Percentiles rank a stretch among this genome's conserved stretches.
These are phyloP conservation scores for Dicorynia guianensis DNA, from an alignment of 306 rosid genomes.

Conservation along the genomic window DNA sequence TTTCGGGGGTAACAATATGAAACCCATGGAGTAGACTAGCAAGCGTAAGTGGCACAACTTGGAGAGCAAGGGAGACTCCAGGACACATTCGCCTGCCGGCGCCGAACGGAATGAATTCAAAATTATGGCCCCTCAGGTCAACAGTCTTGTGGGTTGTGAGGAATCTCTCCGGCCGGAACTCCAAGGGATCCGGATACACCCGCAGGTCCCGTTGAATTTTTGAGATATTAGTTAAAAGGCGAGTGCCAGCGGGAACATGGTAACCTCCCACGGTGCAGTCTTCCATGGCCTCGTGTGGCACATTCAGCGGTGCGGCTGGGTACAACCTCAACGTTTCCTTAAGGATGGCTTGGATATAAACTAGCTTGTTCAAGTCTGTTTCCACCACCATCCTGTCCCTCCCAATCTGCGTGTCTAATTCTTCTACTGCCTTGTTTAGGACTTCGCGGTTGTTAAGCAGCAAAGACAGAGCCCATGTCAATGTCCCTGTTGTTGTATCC, in stretches of 20 bases:
- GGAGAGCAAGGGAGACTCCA: slow-evolving; percentile 31
- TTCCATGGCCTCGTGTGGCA: slow-evolving; percentile 44
- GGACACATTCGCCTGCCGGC: slow-evolving; percentile 58
- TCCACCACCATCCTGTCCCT: slow-evolving; percentile 26
- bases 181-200: slow-evolving; percentile 26
- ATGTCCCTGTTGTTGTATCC: slow-evolving; percentile 40
- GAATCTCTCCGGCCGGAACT: slow-evolving; percentile 55
- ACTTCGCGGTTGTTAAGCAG: slow-evolving; percentile 43
- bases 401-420: slow-evolving; percentile 39
- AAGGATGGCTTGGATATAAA: slow-evolving; percentile 53
- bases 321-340: slow-evolving; percentile 65
- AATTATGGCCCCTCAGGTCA: slow-evolving; percentile 40
- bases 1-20: not conserved
- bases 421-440: slow-evolving; percentile 35
- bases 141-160: slow-evolving; percentile 34
- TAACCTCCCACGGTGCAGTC: slow-evolving; percentile 62
- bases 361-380: slow-evolving; percentile 48
- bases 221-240: slow-evolving; percentile 47
- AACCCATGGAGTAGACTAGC: slow-evolving; percentile 48
- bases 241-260: slow-evolving; percentile 49
- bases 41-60: slow-evolving; percentile 2
- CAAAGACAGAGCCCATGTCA: slow-evolving; percentile 46
- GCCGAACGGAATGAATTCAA: slow-evolving; percentile 50
- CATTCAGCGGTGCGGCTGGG: slow-evolving; percentile 50
- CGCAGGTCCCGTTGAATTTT: slow-evolving; percentile 39